phyloP scores from a whole-genome alignment of 305 asterid species.

The Fraxinus velutina region DNA sequence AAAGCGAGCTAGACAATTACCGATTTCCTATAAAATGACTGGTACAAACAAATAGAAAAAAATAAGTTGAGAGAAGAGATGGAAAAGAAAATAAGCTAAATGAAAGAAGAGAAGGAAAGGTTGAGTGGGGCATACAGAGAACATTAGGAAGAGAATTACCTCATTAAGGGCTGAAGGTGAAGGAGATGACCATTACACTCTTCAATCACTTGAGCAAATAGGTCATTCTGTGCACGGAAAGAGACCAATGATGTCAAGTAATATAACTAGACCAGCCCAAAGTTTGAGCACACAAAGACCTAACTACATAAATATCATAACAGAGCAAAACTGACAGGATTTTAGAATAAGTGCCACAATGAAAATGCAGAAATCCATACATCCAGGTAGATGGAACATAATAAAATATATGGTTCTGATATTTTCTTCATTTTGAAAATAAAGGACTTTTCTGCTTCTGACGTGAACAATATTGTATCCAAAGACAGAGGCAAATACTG shows the following conservation, averaged over 20 bases:
- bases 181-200: conserved; percentile 71
- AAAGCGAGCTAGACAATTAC: neutral
- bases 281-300: neutral
- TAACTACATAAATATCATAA: neutral
- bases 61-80: neutral
- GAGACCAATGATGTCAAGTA: conserved; percentile 20
- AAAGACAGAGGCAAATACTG: neutral
- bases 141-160: conserved; percentile 41
- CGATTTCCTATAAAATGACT: neutral
- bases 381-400: neutral
- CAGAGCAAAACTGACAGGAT: neutral
- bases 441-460: neutral
- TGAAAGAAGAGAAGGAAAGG: neutral
- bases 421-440: neutral
- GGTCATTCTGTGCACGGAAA: conserved; percentile 43
- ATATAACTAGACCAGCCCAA: conserved; percentile 18
- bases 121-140: neutral
- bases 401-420: neutral
- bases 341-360: neutral
- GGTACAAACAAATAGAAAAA: neutral
- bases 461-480: neutral
- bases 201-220: conserved; percentile 73
- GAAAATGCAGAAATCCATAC: neutral
- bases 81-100: neutral
- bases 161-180: conserved; percentile 64